Conservation (phyloP, 2,329 filamentous ascomycete species). For the Aspergillus novofumigatus region DNA sequence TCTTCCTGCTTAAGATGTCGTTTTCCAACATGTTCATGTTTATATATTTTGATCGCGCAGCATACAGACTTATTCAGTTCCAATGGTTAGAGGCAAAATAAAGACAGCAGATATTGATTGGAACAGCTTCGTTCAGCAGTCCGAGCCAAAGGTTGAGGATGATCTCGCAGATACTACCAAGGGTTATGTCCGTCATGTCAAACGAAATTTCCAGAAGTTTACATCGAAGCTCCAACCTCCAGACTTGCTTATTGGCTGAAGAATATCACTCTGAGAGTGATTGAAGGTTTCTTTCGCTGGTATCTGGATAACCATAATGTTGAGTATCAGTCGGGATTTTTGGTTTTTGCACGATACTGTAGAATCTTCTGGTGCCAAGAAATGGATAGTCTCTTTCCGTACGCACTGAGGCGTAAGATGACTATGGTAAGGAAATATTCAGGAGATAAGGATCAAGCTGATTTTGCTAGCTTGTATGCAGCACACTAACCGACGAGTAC, state of each 20-base stretch:
- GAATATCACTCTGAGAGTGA: conserved; percentile 7
- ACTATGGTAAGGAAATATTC: conserved; percentile 5
- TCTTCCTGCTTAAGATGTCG: not conserved
- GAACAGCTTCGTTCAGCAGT: conserved; percentile 7
- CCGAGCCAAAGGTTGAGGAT: conserved; percentile 2
- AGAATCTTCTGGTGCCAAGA: conserved; percentile 13
- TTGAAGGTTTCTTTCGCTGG: conserved; percentile 12
- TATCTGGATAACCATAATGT: conserved; percentile 11
- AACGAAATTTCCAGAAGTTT: conserved; percentile 7
- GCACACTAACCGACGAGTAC: conserved; percentile 12
- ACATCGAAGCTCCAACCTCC: conserved; percentile 1
- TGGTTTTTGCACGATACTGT: conserved; percentile 11
- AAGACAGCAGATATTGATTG: conserved; percentile 4
- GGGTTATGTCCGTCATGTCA: not conserved
- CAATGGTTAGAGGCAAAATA: not conserved
- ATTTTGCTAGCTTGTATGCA: conserved; percentile 12
- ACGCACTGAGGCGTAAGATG: conserved; percentile 9
- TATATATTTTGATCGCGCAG: too few species aligned
- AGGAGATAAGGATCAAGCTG: conserved; percentile 1
- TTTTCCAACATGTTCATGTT: not conserved
- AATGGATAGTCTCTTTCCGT: conserved; percentile 10
- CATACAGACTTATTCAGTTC: not conserved
- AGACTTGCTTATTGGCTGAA: conserved; percentile 7
- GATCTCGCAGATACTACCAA: conserved; percentile 4
- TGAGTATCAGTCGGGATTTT: conserved; percentile 8